A percentile compares a stretch with the other conserved stretches of the same genome.
Conservation (phyloP, 129 eudicot species). For the Arctium minus region DNA sequence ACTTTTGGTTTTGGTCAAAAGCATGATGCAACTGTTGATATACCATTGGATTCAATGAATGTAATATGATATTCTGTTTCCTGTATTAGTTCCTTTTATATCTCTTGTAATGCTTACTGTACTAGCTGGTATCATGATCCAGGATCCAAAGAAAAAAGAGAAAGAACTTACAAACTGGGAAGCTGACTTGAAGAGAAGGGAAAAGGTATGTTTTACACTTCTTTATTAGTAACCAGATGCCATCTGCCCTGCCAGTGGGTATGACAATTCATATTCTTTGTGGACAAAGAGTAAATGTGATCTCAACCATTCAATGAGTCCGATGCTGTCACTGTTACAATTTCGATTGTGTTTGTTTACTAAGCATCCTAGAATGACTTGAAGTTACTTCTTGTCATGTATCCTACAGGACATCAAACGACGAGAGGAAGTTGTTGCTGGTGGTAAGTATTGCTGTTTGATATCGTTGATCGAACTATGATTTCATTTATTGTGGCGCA, state of each 20-base stretch:
- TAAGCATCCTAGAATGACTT: conserved; percentile 13
- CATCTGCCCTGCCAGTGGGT: background rate
- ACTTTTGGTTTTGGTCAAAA: conserved; percentile 88
- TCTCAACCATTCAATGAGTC: conserved; percentile 1
- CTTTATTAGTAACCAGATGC: background rate
- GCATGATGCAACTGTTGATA: conserved; percentile 92
- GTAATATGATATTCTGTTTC: conserved; percentile 37
- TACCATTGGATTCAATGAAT: conserved; percentile 80
- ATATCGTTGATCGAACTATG: background rate
- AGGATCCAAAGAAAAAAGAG: conserved; percentile 76
- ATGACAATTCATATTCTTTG: background rate
- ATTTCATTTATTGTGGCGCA: background rate
- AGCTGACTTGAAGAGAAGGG: conserved; percentile 82
- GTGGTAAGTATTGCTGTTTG: conserved; percentile 46
- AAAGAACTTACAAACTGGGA: conserved; percentile 86
- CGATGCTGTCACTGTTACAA: background rate
- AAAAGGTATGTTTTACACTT: conserved; percentile 54
- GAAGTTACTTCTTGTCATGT: conserved; percentile 8
- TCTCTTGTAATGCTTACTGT: conserved; percentile 19
- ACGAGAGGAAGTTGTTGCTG: conserved; percentile 85
- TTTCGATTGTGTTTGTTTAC: background rate
- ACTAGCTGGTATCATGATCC: conserved; percentile 5
- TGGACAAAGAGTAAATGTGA: background rate
- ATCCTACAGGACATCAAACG: conserved; percentile 87
- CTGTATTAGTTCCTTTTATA: background rate